Base-by-base conservation (phyloP, 2,329 filamentous ascomycete genomes). In the Nemania diffusa region DNA sequence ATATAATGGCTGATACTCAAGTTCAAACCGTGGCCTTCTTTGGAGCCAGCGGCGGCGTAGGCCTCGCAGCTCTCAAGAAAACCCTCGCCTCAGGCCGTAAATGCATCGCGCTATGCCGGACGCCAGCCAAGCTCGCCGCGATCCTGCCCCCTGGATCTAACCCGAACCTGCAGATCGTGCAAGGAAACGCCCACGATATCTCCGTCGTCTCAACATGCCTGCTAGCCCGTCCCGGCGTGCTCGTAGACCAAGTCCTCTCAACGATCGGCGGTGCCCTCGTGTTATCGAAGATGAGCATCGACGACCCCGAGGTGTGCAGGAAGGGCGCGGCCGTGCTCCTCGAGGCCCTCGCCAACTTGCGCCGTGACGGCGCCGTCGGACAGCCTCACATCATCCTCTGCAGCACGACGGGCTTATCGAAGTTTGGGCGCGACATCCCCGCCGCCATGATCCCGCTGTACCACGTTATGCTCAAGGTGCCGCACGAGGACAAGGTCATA, bases 21-120 rank as follows among this genome's bases (percentile, higher is more conserved):
- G 34, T n/a, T 4, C 79, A 83, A 69, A 81, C 83, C 1, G 73
- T 87, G 57, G 80, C 83, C 58, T 86, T 88, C 77, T 80, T 88
- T 57, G 86, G 86, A 62, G 83, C 85, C 44, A 87, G 83, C 34
- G 81, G 80, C 34, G 86, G 85, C 53, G 80, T 80, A 65, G 84
- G 82, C 60, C 80, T 85, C 55, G 76, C 84, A 2, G 79, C 81
- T n/a, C 82, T 88, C 46, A 80, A 81, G 42, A 77, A 78, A 46
- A 78, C 80, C 40, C 81, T 88, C 9, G 77, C 79, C n/a, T 80
- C 81, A 7, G 82, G 83, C 51, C 80, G 83, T 71, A 76, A 72
- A 20, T 86, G 84, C 75, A 77, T 83, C 53, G 85, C 82, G 37
- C 79, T 88, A 27, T 85, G 81, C 72, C 84, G 86, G 52, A 83